Evolutionary conservation across 768 basidiomycete species (phyloP).

Genomic region (Hypsizygus marmoreus): DNA sequence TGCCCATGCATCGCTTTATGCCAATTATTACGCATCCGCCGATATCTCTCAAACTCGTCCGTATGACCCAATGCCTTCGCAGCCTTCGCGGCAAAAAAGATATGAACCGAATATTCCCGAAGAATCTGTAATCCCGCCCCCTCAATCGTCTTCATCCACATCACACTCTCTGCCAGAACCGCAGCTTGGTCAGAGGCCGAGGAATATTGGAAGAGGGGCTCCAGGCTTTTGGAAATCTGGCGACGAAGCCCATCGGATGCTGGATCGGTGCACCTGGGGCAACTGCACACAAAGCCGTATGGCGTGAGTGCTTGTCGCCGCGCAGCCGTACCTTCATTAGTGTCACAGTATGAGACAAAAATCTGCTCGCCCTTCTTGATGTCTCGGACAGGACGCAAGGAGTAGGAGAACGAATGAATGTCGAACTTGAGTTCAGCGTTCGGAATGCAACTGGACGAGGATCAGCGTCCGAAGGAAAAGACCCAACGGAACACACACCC

Average conservation of each 20-base stretch:
- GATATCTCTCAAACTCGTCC: not conserved
- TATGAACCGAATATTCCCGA: not conserved
- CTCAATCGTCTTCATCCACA: not conserved
- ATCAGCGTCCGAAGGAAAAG: too few relatives aligned
- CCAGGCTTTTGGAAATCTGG: slow-evolving; percentile 9
- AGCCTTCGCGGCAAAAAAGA: not conserved
- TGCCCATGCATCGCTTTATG: not conserved
- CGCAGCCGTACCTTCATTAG: slow-evolving; percentile 10
- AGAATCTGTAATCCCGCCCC: not conserved
- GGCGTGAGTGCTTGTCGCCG: slow-evolving; percentile 28
- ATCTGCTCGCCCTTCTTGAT: slow-evolving; percentile 37
- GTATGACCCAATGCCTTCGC: not conserved
- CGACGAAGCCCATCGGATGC: slow-evolving; percentile 14
- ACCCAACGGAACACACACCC: slow-evolving; percentile 3
- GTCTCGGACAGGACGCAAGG: slow-evolving; percentile 26
- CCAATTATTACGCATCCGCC: not conserved
- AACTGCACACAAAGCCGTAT: slow-evolving; percentile 36
- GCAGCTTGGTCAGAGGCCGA: not conserved
- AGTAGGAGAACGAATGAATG: slow-evolving; percentile 26
- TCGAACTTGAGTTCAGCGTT: slow-evolving; percentile 24
- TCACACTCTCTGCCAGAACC: not conserved
- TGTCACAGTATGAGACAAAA: slow-evolving; percentile 26
- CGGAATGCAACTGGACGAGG: slow-evolving; percentile 23
- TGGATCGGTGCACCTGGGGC: slow-evolving; percentile 30
- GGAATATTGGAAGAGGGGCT: not conserved